Conservation (phyloP, 1,284 basidiomycete genomes). For the Inonotus hispidus region DNA sequence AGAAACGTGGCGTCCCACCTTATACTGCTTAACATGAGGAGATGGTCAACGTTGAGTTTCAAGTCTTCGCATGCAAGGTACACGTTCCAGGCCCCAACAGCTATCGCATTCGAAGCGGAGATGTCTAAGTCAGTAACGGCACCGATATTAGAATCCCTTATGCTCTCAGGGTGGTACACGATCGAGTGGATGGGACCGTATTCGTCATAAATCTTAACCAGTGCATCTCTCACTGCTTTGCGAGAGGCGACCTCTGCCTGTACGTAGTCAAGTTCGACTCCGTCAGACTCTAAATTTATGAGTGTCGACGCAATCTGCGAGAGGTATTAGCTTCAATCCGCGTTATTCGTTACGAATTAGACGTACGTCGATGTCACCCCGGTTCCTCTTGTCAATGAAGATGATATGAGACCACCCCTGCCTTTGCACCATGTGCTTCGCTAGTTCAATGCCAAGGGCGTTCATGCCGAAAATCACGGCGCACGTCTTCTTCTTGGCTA, state of each 20-base stretch:
- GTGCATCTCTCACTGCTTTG: conserved; percentile 18
- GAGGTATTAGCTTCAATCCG: background rate
- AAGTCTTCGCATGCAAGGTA: conserved; percentile 27
- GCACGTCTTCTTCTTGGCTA: conserved; percentile 16
- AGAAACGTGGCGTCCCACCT: conserved; percentile 22
- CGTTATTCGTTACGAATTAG: background rate
- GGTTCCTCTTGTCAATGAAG: conserved; percentile 4
- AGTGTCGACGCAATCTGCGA: conserved; percentile 11
- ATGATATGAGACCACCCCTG: conserved; percentile 4
- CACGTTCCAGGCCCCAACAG: conserved; percentile 31
- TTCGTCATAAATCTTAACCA: conserved; percentile 21
- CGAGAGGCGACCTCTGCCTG: conserved; percentile 25
- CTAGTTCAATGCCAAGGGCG: conserved; percentile 26
- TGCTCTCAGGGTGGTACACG: conserved; percentile 27
- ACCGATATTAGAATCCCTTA: conserved; percentile 24
- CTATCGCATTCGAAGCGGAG: conserved; percentile 25
- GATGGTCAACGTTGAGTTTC: conserved; percentile 26
- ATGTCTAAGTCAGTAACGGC: conserved; percentile 22
- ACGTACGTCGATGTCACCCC: conserved; percentile 6
- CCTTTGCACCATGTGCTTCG: conserved; percentile 20
- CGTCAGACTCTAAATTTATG: conserved; percentile 9
- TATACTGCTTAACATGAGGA: conserved; percentile 28
- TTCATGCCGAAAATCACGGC: conserved; percentile 30
- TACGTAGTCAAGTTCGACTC: conserved; percentile 5
- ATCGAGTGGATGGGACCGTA: conserved; percentile 26